Evolutionary conservation across 2,329 filamentous ascomycete species (phyloP), one percentile per base, ranked within the genome.

Genomic region (Trichoderma sp.): DNA sequence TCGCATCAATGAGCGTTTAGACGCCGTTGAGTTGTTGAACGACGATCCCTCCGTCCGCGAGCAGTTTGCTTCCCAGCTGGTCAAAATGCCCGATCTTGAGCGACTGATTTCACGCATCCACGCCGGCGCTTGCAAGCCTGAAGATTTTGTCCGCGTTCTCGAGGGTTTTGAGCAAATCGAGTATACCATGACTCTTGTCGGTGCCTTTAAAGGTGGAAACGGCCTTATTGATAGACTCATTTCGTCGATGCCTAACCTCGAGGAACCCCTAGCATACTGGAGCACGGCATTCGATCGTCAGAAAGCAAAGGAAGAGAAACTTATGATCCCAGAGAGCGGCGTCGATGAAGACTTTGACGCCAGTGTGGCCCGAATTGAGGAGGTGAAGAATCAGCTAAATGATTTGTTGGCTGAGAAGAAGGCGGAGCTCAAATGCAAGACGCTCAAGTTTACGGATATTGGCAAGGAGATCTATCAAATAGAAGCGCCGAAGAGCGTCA

Each of bases 121-220:
- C 81, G 97, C 97, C 1, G 94, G 94, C 0, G 91, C 91, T n/a
- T 98, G 95, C 85, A 94, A 92, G 81, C 91, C 95, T 0, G 94
- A 97, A 75, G 97, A 99, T 82, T 99, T 99, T 83, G 91, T 98
- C 63, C 93, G 92, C 65, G 96, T 98, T 0, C 88, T 99, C 0
- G 95, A 98, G 83, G 97, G 97, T 0, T 99, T 98, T 79, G 97
- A 98, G 85, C 96, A 98, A 84, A 98, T 99, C 63, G 95, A 98
- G 77, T 97, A 98, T 83, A 97, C 95, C 1, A 94, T 98, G 89
- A 90, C 91, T 69, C 88, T 98, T 27, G 89, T 98, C 1, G 88
- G 89, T 64, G 89, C 92, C 9, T 93, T 94, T 79, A 91, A 92
- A 71, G 90, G 92, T n/a, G 94, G 93, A 3, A 93, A 95, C 67